Base-by-base conservation (phyloP, 805 yeast genomes). In the Pichia scutulata region DNA sequence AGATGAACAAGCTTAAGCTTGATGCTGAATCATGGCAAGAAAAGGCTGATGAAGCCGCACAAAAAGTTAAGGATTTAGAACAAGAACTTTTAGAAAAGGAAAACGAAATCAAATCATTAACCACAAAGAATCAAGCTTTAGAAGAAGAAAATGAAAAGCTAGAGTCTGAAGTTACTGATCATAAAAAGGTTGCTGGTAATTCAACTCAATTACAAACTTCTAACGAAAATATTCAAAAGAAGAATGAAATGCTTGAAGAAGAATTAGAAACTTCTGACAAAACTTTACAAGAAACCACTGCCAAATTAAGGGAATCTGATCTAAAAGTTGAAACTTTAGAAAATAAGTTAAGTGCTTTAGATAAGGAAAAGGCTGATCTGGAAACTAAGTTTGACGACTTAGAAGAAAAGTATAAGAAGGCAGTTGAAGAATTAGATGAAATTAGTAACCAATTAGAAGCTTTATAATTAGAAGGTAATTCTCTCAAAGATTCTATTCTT, bases 1-100 rank as follows among this genome's bases (percentile, higher is more conserved):
- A 89, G 80, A 76, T 89, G 74, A 84, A 75, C 77, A 82, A 82
- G 72, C 82, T 93, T 70, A 90, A 92, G 74, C 76, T 87, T 63
- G 98, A 93, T 68, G 92, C 96, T 59, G 99, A 93, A 75, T 76
- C 84, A 62, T 95, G 99, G 89, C 97, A 92, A 76, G 97, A 89
- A 70, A 88, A 89, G 76, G 84, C 93, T 54, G 99, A 93, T 65
- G 96, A 87, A 63, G 79, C 86, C 63, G 72, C 82, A 54, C 81
- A 77, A 56, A 83, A 82, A 69, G 81, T 86, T 73, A 93, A 90
- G 78, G 84, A 77, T 66, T 77, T 92, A 70, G 98, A 92, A 71
- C 97, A 92, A 74, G 96, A 89, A 65, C 78, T 80, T 66, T 75
- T 87, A 59, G 92, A 88, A 60, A 90, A 90, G 75, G 99, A 93